Evolutionary conservation across 805 yeast genomes (phyloP), one percentile per base, ranked within the genome.

Genomic region (Lachancea meyersii): DNA sequence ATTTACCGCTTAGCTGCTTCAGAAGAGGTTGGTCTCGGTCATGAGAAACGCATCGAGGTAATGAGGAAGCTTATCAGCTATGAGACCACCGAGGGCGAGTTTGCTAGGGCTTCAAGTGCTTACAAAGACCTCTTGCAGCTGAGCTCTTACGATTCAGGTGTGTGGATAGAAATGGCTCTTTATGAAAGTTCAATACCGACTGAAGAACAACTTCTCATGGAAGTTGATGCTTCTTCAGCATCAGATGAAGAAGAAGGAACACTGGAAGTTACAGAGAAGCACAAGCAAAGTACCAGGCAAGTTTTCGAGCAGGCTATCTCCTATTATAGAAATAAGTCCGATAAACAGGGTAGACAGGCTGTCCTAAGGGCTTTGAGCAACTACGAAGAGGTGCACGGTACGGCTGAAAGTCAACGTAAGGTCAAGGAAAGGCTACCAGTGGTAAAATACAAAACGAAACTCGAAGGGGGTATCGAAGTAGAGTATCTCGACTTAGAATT

Each of bases 161-260:
- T 66, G 2, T 83, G 93, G 86, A 72, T 83, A 11, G 69, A 79
- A 20, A 72, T 69, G 53, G 95, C 95, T 1, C 61, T 77, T 49
- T 82, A 84, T 59, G 95, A 86, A 57, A 66, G 82, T 2, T 68
- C 80, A 1, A 71, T 80, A 1, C 87, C 87, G 6, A 71, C 80
- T 1, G 68, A 69, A 1, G 68, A 64, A 11, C 64, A 58, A 35
- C 35, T 54, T 3, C 63, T 56, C 7, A 67, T 71, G 10, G 66
- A 61, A 3, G 3, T 17, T 23, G 31, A 24, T 9, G 10, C 26
- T 7, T 14, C 16, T 14, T 10, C 18, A 18, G 31, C 26, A 7
- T 30, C 13, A n/a, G 43, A 23, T 11, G 75, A 65, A 1, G 70
- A 71, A 13, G 84, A 70, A 11, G 50, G 60, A 8, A 70, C 72